A percentile compares a stretch with the other conserved stretches of the same genome.
These are phyloP conservation scores for Centrapalus pauciflorus DNA, from an alignment of 129 eudicot species.

Conservation along the genomic window DNA sequence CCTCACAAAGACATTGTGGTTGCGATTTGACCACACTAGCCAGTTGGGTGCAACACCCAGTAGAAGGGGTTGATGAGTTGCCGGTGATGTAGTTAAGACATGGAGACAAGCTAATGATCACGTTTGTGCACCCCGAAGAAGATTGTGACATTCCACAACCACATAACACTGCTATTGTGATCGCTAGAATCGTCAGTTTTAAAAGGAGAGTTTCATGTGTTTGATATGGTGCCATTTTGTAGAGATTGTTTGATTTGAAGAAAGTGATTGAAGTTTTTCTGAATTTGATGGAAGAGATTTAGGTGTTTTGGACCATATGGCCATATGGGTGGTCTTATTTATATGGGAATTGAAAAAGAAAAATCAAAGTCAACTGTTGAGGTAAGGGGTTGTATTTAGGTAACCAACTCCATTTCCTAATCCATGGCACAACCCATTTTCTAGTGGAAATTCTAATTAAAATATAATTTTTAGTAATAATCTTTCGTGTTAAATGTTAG, in stretches of 20 bases:
- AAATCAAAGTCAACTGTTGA: constrained; percentile 10
- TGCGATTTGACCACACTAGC: constrained; percentile 51
- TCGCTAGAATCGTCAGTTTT: constrained; percentile 21
- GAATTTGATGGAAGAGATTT: not conserved
- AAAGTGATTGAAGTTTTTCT: not conserved
- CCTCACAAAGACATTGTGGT: constrained; percentile 64
- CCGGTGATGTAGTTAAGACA: constrained; percentile 66
- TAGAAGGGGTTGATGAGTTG: constrained; percentile 46
- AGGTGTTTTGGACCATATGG: constrained; percentile 8
- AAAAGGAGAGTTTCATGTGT: not conserved
- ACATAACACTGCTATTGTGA: constrained; percentile 33
- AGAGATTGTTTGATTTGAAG: not conserved
- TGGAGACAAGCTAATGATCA: constrained; percentile 64
- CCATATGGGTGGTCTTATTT: too few species aligned
- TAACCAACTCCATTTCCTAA: constrained; percentile 27
- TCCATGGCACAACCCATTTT: not conserved
- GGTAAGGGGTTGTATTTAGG: constrained; percentile 32
- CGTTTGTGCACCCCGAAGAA: constrained; percentile 50
- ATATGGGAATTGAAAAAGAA: not conserved
- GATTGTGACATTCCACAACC: constrained; percentile 47
- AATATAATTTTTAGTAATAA: not conserved
- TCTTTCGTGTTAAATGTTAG: not conserved
- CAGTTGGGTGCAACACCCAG: constrained; percentile 61
- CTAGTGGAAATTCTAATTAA: not conserved
- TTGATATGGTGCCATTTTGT: constrained; percentile 21